Base-by-base conservation (phyloP, 208 protist species). In the Tetramitus jugosus region DNA sequence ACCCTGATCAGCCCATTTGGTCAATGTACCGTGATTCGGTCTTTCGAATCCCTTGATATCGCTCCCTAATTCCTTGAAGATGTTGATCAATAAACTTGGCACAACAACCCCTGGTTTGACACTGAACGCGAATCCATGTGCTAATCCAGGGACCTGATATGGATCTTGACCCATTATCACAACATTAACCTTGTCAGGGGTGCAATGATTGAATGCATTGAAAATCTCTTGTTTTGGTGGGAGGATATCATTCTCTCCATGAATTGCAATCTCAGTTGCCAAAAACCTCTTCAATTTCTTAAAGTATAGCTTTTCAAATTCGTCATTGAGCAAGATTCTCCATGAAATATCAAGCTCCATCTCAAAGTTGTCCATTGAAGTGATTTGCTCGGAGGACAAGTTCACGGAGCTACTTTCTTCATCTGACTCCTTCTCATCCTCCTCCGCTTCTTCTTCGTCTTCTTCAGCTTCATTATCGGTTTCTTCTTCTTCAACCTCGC, bases 161-260 rank as follows among this genome's bases (percentile, higher is more conserved):
- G 95, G 95, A 83, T 98, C 96, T 82, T 98, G 96, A 20, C 96
- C 96, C 3, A 98, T 76, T 46, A 98, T 87, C 3, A 98, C 92
- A 43, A 97, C 95, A 77, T 96, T 94, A 0, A 98, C 79, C 14
- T 83, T 62, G 0, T 86, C 80, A 39, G 94, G 90, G n/a, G 94
- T 91, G n/a, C 88, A 89, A 56, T 86, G 82, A 81, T 96, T 93
- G 77, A 97, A 92, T 33, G 91, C 89, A 56, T 84, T 84, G 80
- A 97, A 98, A 77, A 96, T 91, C 31, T 90, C 52, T 20, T 84
- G 77, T 0, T 79, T 65, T 0, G 90, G 91, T 0, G 95, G 95
- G 46, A 92, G 87, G 37, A 98, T 84, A n/a, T n/a, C n/a, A 1
- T 46, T n/a, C 39, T 68, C 7, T 43, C 76, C n/a, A n/a, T n/a